A percentile compares a stretch with the other conserved stretches of the same genome.
Evolutionary conservation across 2,329 filamentous ascomycete genomes (phyloP).

Genomic region (Phyllosticta capitalensis): DNA sequence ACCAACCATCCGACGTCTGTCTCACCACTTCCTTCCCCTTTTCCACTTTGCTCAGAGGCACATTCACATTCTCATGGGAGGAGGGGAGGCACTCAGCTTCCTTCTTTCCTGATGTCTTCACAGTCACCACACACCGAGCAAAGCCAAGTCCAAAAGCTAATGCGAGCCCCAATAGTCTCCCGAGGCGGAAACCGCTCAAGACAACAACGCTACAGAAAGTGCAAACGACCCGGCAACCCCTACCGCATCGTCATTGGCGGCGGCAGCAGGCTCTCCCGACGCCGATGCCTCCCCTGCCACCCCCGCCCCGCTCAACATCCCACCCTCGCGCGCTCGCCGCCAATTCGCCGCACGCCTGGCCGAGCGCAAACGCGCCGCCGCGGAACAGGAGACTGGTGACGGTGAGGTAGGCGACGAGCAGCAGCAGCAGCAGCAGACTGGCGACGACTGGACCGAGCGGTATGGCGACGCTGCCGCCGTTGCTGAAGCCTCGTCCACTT

Average conservation of each 20-base stretch:
- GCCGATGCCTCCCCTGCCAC: constrained; percentile 41
- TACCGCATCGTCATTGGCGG: constrained; percentile 46
- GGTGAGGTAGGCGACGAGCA: not conserved
- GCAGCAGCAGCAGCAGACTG: not conserved
- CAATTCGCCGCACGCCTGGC: constrained; percentile 80
- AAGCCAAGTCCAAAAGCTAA: not conserved
- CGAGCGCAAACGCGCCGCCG: constrained; percentile 35
- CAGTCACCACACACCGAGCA: not conserved
- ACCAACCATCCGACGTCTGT: not conserved
- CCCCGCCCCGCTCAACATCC: constrained; percentile 70
- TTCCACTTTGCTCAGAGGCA: not conserved
- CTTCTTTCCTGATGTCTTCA: no score
- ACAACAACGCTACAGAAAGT: constrained; percentile 1
- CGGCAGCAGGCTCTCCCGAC: constrained; percentile 15
- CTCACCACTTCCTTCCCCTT: not conserved
- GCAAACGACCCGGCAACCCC: constrained; percentile 38
- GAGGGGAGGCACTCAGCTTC: no score
- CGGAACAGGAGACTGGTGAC: not conserved
- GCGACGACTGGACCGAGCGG: constrained; percentile 1
- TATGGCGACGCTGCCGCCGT: not conserved
- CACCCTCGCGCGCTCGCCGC: constrained; percentile 74
- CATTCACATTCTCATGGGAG: no score
- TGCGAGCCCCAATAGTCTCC: not conserved
- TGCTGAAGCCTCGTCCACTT: not conserved
- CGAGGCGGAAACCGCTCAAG: not conserved